Conservation (phyloP, 2,329 filamentous ascomycete genomes). For the Bipolaris zeicola region DNA sequence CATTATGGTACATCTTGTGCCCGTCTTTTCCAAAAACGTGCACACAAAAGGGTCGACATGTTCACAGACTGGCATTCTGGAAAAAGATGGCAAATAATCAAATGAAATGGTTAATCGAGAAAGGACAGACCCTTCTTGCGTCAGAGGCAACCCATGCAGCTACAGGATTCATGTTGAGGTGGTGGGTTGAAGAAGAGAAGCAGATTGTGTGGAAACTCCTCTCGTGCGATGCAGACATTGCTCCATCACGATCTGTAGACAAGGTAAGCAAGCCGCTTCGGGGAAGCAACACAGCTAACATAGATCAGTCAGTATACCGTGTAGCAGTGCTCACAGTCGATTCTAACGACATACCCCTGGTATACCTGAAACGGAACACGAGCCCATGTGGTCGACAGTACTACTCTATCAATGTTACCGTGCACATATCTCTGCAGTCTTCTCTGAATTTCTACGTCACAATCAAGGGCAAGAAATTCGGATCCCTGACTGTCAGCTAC, state of each 20-base stretch:
- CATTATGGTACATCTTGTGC: constrained; percentile 23
- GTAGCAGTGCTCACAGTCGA: constrained; percentile 18
- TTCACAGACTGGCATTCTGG: constrained; percentile 5
- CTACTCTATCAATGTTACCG: neutral
- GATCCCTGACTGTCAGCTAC: constrained; percentile 24
- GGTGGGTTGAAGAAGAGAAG: neutral
- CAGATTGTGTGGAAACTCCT: neutral
- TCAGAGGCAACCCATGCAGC: constrained; percentile 9
- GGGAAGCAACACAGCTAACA: neutral
- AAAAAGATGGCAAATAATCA: constrained; percentile 1
- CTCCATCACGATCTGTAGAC: neutral
- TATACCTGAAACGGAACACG: neutral
- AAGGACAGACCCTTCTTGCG: constrained; percentile 20
- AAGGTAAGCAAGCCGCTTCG: neutral
- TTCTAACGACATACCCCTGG: constrained; percentile 15
- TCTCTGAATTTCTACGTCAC: constrained; percentile 24
- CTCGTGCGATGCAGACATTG: neutral
- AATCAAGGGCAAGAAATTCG: constrained; percentile 15
- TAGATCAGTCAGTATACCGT: constrained; percentile 10
- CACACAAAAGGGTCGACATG: constrained; percentile 18
- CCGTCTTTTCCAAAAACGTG: neutral
- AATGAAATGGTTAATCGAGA: constrained; percentile 22
- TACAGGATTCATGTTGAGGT: neutral
- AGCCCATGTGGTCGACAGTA: constrained; percentile 1
- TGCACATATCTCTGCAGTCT: constrained; percentile 26